phyloP scores from a whole-genome alignment of 768 basidiomycete species.

The Rhodotorula toruloides region DNA sequence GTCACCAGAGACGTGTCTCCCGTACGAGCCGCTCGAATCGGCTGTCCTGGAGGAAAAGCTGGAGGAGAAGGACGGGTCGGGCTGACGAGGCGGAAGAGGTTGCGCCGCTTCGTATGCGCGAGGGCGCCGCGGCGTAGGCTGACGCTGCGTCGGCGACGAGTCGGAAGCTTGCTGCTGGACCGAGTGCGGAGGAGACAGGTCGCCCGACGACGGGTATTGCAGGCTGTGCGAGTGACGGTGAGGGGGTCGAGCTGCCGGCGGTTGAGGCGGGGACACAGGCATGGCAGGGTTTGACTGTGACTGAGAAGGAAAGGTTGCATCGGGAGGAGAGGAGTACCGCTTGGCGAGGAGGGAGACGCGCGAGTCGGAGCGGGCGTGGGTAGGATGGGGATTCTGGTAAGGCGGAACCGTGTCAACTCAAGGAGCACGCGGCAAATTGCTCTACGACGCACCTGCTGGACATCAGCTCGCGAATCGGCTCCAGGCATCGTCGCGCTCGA shows the following conservation, averaged over 20 bases:
- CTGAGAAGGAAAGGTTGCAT: background rate
- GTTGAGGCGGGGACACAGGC: background rate
- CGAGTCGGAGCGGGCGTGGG: slow-evolving; percentile 18
- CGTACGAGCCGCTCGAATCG: too few species aligned
- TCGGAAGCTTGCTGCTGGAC: background rate
- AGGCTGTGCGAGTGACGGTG: background rate
- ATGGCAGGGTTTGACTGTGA: background rate
- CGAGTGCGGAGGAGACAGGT: background rate
- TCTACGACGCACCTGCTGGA: too few species aligned
- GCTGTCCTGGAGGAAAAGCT: too few species aligned
- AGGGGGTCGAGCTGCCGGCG: background rate
- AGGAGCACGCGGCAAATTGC: too few species aligned
- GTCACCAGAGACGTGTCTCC: too few species aligned
- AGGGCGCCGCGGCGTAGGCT: too few species aligned
- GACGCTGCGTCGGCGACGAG: too few species aligned
- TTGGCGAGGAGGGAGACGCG: slow-evolving; percentile 30
- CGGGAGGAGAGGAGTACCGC: slow-evolving; percentile 27
- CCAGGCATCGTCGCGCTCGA: too few species aligned
- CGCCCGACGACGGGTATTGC: background rate
- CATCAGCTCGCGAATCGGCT: too few species aligned
- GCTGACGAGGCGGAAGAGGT: too few species aligned
- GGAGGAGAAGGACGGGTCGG: too few species aligned
- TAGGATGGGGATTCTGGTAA: background rate
- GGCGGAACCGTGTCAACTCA: background rate
- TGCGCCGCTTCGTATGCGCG: too few species aligned